phyloP scores from a whole-genome alignment of 1,284 basidiomycete genomes.

The Crocinoboletus sp. region DNA sequence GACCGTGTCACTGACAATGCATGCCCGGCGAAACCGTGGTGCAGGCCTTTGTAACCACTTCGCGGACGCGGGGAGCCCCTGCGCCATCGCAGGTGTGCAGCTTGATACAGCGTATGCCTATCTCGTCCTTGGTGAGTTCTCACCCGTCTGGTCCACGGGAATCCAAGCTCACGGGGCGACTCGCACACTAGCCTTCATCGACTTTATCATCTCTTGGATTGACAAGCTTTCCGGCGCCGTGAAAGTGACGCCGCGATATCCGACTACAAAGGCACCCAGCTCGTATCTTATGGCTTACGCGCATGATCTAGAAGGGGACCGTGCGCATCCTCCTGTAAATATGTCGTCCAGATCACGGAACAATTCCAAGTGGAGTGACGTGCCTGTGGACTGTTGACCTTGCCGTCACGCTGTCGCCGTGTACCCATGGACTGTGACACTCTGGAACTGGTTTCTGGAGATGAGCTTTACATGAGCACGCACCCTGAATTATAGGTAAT shows the following conservation, averaged over 20 bases:
- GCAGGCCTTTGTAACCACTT: constrained; percentile 24
- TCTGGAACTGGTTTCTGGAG: constrained; percentile 14
- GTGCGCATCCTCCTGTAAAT: constrained; percentile 17
- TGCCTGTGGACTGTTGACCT: constrained; percentile 19
- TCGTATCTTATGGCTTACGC: constrained; percentile 23
- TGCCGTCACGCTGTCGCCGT: neutral
- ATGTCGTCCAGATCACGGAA: constrained; percentile 3
- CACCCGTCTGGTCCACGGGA: neutral
- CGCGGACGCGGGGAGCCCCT: constrained; percentile 7
- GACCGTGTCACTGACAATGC: constrained; percentile 17
- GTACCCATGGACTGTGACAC: neutral
- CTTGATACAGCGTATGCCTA: constrained; percentile 21
- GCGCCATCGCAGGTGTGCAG: constrained; percentile 15
- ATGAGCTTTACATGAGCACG: neutral
- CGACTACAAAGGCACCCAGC: constrained; percentile 31
- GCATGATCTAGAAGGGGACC: constrained; percentile 22
- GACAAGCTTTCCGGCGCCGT: constrained; percentile 29
- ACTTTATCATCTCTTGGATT: constrained; percentile 23
- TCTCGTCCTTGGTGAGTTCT: constrained; percentile 17
- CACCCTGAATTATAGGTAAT: neutral
- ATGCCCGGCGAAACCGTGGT: constrained; percentile 9
- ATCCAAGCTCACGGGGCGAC: neutral
- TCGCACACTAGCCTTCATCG: constrained; percentile 18
- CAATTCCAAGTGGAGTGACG: constrained; percentile 23
- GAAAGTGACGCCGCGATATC: constrained; percentile 23